A percentile compares a stretch with the other conserved stretches of the same genome.
These are phyloP conservation scores for Eremochloa ophiuroides DNA, from an alignment of 176 grass and related monocot species.

Conservation along the genomic window DNA sequence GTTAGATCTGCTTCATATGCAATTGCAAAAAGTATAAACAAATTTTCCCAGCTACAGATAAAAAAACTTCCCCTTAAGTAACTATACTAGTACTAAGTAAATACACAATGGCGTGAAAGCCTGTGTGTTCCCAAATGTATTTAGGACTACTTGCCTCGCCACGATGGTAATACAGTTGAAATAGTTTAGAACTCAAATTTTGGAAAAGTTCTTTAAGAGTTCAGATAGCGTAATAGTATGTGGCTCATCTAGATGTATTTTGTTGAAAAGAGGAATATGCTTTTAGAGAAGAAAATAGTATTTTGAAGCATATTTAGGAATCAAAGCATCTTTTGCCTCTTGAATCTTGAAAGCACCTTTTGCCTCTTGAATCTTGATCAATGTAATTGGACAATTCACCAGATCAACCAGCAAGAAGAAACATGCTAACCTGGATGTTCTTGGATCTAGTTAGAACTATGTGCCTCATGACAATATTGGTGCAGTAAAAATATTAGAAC, in stretches of 20 bases:
- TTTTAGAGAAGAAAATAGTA: neutral
- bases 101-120: neutral
- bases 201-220: neutral
- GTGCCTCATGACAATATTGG: neutral
- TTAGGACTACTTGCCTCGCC: neutral
- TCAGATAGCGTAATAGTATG: neutral
- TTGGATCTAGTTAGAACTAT: neutral
- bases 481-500: neutral
- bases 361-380: conserved; percentile 8
- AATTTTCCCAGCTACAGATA: neutral
- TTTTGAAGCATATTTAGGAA: neutral
- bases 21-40: neutral
- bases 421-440: neutral
- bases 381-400: neutral
- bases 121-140: neutral
- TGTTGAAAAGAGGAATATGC: neutral
- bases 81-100: neutral
- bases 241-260: neutral
- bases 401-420: conserved; percentile 9
- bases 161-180: neutral
- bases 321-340: too few relatives aligned
- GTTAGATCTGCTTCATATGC: neutral
- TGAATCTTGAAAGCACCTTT: neutral
- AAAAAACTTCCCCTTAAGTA: neutral
- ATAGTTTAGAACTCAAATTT: neutral